Percentiles rank a stretch among this genome's conserved stretches.
Evolutionary conservation across 2,329 filamentous ascomycete genomes (phyloP).

Genomic region (Atkinsonella texensis): DNA sequence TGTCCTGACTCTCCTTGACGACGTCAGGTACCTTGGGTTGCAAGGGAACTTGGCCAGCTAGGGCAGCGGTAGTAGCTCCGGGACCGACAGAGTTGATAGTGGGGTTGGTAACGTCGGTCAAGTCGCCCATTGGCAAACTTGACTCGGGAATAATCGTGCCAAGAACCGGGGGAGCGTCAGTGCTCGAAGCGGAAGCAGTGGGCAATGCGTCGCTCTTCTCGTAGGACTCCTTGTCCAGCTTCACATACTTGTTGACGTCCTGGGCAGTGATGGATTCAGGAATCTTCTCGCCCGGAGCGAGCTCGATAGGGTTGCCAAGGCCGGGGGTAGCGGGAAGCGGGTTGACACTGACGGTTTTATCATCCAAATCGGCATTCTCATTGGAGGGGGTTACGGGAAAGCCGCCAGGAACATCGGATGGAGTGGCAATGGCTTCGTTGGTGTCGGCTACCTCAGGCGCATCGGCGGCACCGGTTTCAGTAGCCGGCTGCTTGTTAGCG

Average conservation of each 20-base stretch:
- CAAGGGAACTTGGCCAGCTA: conserved; percentile 57
- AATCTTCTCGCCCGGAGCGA: conserved; percentile 70
- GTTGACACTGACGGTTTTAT: conserved; percentile 44
- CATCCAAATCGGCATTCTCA: conserved; percentile 36
- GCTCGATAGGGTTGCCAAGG: conserved; percentile 65
- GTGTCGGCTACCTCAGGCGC: conserved; percentile 8
- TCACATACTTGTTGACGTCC: conserved; percentile 58
- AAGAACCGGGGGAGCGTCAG: conserved; percentile 42
- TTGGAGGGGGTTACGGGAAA: conserved; percentile 56
- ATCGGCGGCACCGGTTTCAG: conserved; percentile 5
- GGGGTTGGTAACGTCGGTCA: conserved; percentile 26
- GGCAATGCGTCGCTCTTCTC: conserved; percentile 61
- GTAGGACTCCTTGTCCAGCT: conserved; percentile 75
- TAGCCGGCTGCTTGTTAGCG: conserved; percentile 8
- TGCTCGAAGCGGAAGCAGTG: conserved; percentile 22
- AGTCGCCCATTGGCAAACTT: conserved; percentile 52
- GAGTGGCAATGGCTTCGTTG: conserved; percentile 14
- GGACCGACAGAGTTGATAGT: conserved; percentile 38
- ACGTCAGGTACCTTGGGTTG: conserved; percentile 36
- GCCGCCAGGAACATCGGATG: conserved; percentile 29
- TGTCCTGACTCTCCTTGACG: conserved; percentile 60
- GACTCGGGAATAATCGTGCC: conserved; percentile 70
- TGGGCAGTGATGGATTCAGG: conserved; percentile 58
- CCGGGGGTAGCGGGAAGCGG: conserved; percentile 51
- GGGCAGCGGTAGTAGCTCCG: conserved; percentile 52